Percentiles rank a stretch among this genome's conserved stretches.
Evolutionary conservation across 2,329 filamentous ascomycete species (phyloP).

Genomic region (Scytalidium lignicola): DNA sequence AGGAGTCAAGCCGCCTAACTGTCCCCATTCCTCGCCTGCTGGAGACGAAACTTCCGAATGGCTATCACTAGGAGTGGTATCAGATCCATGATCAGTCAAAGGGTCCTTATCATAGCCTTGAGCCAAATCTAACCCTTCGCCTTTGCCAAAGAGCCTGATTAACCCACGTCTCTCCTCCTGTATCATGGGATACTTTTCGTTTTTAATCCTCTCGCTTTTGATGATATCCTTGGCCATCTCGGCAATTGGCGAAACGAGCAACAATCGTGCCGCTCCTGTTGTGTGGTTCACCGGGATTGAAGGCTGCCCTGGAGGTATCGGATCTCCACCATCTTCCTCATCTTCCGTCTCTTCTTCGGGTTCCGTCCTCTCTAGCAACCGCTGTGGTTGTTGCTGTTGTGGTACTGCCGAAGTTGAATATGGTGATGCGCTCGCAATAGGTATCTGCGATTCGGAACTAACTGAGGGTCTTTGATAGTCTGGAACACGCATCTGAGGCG

Average conservation of each 20-base stretch:
- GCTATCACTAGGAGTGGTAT: slow-evolving; percentile 40
- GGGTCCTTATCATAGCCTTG: slow-evolving; percentile 32
- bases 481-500: neutral
- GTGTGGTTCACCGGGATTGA: slow-evolving; percentile 82
- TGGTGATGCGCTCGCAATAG: slow-evolving; percentile 14
- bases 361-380: slow-evolving; percentile 28
- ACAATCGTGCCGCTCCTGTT: slow-evolving; percentile 77
- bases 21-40: slow-evolving; percentile 52
- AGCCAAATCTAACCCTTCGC: slow-evolving; percentile 64
- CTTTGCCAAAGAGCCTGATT: slow-evolving; percentile 70
- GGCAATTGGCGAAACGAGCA: slow-evolving; percentile 66
- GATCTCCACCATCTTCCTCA: slow-evolving; percentile 34
- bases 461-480: neutral
- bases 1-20: slow-evolving; percentile 39
- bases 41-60: slow-evolving; percentile 48
- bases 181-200: slow-evolving; percentile 69
- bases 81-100: slow-evolving; percentile 33
- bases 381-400: slow-evolving; percentile 23
- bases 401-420: slow-evolving; percentile 7
- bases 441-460: slow-evolving; percentile 8
- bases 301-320: slow-evolving; percentile 53
- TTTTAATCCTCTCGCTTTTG: slow-evolving; percentile 44
- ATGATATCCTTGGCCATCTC: slow-evolving; percentile 53
- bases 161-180: slow-evolving; percentile 70
- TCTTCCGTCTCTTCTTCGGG: slow-evolving; percentile 47